Percentiles rank a stretch among this genome's conserved stretches.
phyloP scores from a whole-genome alignment of 148 eudicot species.

The Diospyros lotus region DNA sequence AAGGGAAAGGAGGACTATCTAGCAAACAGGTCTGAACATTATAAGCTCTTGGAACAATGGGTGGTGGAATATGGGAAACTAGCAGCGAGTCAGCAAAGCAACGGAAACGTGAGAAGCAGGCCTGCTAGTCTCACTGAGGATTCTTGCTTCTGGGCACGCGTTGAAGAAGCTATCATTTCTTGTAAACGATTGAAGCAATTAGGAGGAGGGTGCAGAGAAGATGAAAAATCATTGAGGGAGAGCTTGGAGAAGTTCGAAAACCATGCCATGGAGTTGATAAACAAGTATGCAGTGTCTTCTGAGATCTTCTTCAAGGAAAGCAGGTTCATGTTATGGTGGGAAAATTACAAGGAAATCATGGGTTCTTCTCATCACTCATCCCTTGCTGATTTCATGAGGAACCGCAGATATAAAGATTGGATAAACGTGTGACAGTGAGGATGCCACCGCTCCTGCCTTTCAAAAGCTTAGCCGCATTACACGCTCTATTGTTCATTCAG shows the following conservation, averaged over 20 bases:
- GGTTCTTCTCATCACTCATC: slow-evolving; percentile 16
- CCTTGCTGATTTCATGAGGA: slow-evolving; percentile 20
- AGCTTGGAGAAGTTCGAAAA: slow-evolving; percentile 17
- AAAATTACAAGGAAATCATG: slow-evolving; percentile 6
- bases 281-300: slow-evolving; percentile 14
- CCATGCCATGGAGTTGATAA: slow-evolving; percentile 23
- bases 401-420: not conserved
- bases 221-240: not conserved
- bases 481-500: no score
- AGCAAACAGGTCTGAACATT: slow-evolving; percentile 25
- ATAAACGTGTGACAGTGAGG: no score
- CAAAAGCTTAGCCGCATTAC: no score
- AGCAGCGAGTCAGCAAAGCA: not conserved
- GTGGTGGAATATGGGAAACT: slow-evolving; percentile 5
- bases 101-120: not conserved
- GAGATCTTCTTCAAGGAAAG: slow-evolving; percentile 28
- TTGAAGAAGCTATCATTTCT: slow-evolving; percentile 27
- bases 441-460: no score
- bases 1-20: slow-evolving; percentile 21
- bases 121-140: slow-evolving; percentile 29
- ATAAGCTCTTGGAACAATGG: slow-evolving; percentile 26
- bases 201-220: not conserved
- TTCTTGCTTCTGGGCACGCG: slow-evolving; percentile 41
- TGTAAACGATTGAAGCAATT: slow-evolving; percentile 9
- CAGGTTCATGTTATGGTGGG: slow-evolving; percentile 38